These are phyloP conservation scores for Ogataea degrootiae DNA, from an alignment of 805 yeast genomes.

Conservation along the genomic window DNA sequence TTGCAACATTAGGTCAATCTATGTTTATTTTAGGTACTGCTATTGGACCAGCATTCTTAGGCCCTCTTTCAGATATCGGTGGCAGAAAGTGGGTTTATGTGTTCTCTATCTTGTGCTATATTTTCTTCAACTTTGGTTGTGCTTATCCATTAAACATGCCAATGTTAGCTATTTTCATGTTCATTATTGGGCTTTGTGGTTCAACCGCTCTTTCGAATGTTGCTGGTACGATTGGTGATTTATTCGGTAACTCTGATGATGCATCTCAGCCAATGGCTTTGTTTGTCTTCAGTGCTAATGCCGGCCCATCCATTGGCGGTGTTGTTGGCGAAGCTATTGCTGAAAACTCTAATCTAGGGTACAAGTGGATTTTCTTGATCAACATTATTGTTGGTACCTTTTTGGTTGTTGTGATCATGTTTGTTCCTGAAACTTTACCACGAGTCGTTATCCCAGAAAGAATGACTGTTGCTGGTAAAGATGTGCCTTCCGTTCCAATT, in stretches of 20 bases:
- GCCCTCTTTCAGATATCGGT: slow-evolving; percentile 33
- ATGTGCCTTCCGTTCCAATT: slow-evolving; percentile 18
- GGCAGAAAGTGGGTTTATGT: slow-evolving; percentile 36
- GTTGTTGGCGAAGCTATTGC: slow-evolving; percentile 33
- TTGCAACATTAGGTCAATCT: slow-evolving; percentile 32
- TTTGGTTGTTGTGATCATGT: slow-evolving; percentile 15
- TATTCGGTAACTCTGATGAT: slow-evolving; percentile 30
- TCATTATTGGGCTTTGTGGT: slow-evolving; percentile 29
- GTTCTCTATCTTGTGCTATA: slow-evolving; percentile 24
- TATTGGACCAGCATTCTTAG: slow-evolving; percentile 32
- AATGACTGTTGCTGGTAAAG: slow-evolving; percentile 22
- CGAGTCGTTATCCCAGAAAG: slow-evolving; percentile 31
- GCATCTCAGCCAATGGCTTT: slow-evolving; percentile 34
- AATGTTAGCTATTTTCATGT: slow-evolving; percentile 30
- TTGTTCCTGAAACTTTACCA: slow-evolving; percentile 34
- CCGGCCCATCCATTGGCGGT: slow-evolving; percentile 34
- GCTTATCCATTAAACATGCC: slow-evolving; percentile 32
- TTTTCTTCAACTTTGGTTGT: slow-evolving; percentile 31
- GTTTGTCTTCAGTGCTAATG: slow-evolving; percentile 31
- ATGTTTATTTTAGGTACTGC: slow-evolving; percentile 34
- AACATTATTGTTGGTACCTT: slow-evolving; percentile 30
- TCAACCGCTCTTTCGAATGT: slow-evolving; percentile 31
- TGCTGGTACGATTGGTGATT: slow-evolving; percentile 34
- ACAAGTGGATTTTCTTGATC: slow-evolving; percentile 30
- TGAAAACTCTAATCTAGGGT: slow-evolving; percentile 26